Evolutionary conservation across 2,329 filamentous ascomycete species (phyloP), one percentile per base, ranked within the genome.

Genomic region (Immersiporthe knoxdaviesiana): DNA sequence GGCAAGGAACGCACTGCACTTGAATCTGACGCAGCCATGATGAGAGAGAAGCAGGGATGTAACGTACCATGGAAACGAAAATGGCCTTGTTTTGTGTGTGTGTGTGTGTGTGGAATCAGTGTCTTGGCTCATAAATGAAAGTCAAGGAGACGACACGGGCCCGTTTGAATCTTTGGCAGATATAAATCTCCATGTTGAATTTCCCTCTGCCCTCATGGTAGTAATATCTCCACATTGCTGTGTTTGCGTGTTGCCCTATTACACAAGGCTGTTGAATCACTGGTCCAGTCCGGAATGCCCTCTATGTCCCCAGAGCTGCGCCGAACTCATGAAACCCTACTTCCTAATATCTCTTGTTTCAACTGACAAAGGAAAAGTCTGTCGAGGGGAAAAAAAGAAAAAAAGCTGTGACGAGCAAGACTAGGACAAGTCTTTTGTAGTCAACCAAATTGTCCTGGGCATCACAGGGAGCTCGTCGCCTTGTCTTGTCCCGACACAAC

Each of bases 401-500:
- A 8, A 35, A 8, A 47, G 18, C 6, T n/a, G 44, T 11, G 44
- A n/a, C 21, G 7, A n/a, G 44, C 44, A n/a, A 8, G 21, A 11
- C 44, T 2, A 2, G 44, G 2, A 47, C 3, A 4, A 21, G 54
- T 35, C 35, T 24, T 8, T 1, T 24, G 35, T 39, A 2, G 32
- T 35, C 35, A 35, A 35, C n/a, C n/a, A 27, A 27, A 7, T 10
- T 16, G 14, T 24, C 27, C 7, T 8, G 12, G 16, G 5, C 12
- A 39, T 39, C 61, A 69, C 21, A 69, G 37, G 16, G 67, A 71
- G 52, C 52, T 66, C 21, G 67, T 65, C 21, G 67, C 63, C 59
- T 71, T 69, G 30, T 69, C 62, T 18, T 67, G 66, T 11, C 81
- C 81, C 24, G 82, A 70, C 1, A 79, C 79, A n/a, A 81, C 78